Base-by-base conservation (phyloP, 1,284 basidiomycete genomes). In the Papiliotrema laurentii region DNA sequence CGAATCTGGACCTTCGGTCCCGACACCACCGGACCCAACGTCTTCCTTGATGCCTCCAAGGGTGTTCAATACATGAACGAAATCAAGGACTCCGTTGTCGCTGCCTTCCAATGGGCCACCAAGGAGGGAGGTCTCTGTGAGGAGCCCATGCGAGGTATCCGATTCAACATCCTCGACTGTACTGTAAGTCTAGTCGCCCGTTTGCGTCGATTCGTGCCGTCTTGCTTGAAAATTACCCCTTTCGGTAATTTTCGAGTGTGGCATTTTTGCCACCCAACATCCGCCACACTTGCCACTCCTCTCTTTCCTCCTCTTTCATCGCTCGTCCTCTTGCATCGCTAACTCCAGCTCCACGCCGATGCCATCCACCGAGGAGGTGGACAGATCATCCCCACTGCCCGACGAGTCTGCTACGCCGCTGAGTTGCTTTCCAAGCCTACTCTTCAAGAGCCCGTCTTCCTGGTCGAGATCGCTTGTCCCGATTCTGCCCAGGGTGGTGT, bases 1-100 rank as follows among this genome's bases (percentile, higher is more conserved):
- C 97, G 97, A 83, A 97, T 98, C 72, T 98, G 96, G 96, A 91
- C 89, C 79, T 98, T 99, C 81, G 94, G 94, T 68, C 96, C 96
- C 61, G 96, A 99, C 67, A 97, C 90, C 50, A 93, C 89, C 61
- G 96, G 96, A 52, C 86, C 96, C 58, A 99, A 98, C 80, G 75
- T 99, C 76, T 79, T 99, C 75, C 89, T 97, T 66, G 96, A 98
- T 79, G 89, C 87, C 67, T 97, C 96, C 71, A 99, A 98, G 84
- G 94, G 92, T 82, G 93, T 97, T 54, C 91, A 94, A 71, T 93
- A 92, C 78, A 79, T 93, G 62, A 91, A 89, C 73, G 96, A 99
- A 83, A 98, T 98, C 83, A 99, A 99, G 83, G 96, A 99, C 77
- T 98, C 94, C 63, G 97, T 92, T 75, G 84, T 98, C 75, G 94